phyloP scores from a whole-genome alignment of 225 moss, liverwort and hornwort species.

The Neckera pumila region DNA sequence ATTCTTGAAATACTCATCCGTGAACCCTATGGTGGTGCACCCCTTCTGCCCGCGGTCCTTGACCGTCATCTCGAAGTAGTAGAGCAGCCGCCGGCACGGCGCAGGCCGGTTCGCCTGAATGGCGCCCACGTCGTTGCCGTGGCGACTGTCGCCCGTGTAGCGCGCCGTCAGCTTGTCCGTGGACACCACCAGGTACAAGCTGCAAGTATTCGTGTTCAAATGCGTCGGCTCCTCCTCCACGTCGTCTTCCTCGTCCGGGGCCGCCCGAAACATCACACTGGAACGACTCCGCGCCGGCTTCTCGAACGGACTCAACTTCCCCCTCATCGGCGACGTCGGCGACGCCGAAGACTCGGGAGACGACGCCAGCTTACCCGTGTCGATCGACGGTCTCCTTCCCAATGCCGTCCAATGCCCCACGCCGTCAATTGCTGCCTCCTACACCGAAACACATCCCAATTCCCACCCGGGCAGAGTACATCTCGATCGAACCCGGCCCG shows the following conservation, averaged over 20 bases:
- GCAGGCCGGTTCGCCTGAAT: constrained; percentile 84
- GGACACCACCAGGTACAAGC: constrained; percentile 66
- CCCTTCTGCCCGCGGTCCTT: constrained; percentile 83
- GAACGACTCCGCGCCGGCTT: constrained; percentile 8
- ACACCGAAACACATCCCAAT: not conserved
- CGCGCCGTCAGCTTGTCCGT: constrained; percentile 85
- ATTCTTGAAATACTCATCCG: constrained; percentile 91
- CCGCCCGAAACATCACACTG: constrained; percentile 26
- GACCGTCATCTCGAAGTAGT: constrained; percentile 88
- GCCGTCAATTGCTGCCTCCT: not conserved
- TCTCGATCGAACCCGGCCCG: not conserved
- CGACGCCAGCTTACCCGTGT: constrained; percentile 62
- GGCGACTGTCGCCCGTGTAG: constrained; percentile 59
- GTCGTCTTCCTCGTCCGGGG: constrained; percentile 33
- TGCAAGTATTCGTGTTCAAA: constrained; percentile 84
- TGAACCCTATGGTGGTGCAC: constrained; percentile 74
- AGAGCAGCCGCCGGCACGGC: constrained; percentile 68
- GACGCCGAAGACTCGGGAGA: constrained; percentile 4
- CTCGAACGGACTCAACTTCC: constrained; percentile 15
- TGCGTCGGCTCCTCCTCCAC: constrained; percentile 80
- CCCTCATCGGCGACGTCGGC: constrained; percentile 3
- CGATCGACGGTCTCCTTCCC: constrained; percentile 74
- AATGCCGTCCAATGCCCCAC: constrained; percentile 21
- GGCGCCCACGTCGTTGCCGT: constrained; percentile 86
- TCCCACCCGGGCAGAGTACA: not conserved